Conservation (phyloP, 495 filamentous ascomycete species). For the Durotheca rogersii region DNA sequence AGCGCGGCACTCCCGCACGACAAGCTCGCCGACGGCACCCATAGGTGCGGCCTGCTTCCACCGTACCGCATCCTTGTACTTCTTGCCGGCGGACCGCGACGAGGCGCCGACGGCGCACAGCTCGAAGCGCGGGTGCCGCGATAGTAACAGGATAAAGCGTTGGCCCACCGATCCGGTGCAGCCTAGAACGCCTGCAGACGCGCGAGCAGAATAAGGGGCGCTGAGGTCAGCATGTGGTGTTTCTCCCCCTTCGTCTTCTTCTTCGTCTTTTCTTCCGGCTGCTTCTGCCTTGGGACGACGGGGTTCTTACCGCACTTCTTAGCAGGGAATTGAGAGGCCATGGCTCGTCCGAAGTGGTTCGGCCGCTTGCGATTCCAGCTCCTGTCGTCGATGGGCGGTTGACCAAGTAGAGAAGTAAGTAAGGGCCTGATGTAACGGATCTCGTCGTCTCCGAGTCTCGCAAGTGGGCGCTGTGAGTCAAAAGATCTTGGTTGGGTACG, state of each 20-base stretch:
- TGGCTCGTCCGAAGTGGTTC: conserved; percentile 12
- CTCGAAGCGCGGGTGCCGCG: conserved; percentile 72
- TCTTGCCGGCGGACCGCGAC: conserved; percentile 74
- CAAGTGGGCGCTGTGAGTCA: no score
- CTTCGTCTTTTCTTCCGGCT: no score
- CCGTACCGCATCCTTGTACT: conserved; percentile 75
- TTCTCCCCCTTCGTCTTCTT: no score
- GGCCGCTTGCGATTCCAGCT: conserved; percentile 31
- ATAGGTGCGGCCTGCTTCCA: conserved; percentile 84
- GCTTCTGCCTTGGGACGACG: no score
- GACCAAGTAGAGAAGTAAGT: no score
- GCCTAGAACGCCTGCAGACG: conserved; percentile 60
- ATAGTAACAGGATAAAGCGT: conserved; percentile 79
- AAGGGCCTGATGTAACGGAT: no score
- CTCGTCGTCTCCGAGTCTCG: no score
- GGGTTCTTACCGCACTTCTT: conserved; percentile 53
- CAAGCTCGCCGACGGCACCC: conserved; percentile 65
- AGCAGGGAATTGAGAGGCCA: conserved; percentile 49
- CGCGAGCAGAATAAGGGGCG: no score
- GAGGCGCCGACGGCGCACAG: conserved; percentile 80
- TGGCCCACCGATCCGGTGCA: conserved; percentile 84
- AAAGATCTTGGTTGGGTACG: no score
- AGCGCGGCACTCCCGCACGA: conserved; percentile 74
- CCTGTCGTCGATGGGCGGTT: background rate
- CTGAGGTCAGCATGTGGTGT: background rate